Evolutionary conservation across 345 rosid genomes (phyloP), one percentile per base, ranked within the genome.

Genomic region (Euphorbia pulcherrima): DNA sequence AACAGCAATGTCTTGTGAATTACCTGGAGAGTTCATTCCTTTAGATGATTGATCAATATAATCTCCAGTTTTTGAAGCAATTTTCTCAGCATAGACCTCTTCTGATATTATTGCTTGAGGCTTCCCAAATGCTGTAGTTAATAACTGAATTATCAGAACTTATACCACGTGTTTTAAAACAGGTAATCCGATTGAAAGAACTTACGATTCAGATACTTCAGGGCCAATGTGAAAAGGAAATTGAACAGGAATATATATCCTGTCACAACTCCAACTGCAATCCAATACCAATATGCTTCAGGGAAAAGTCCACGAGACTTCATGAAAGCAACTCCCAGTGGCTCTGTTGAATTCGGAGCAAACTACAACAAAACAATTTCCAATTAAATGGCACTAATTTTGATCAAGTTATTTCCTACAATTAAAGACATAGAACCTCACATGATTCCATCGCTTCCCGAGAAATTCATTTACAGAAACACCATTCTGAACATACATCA

Each of bases 271-370:
- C 86, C 93, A 16, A 81, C 75, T 68, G 89, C 97, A 29, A 90
- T 83, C 98, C 98, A 92, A 73, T 92, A 92, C 96, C 97, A 90
- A 71, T 71, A 74, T 54, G 97, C 87, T 59, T 86, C 81, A 1
- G 92, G 79, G 68, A 88, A 87, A 69, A 90, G 40, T 29, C 92
- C 96, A 0, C 93, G 88, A 47, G 92, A 79, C 82, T 82, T 86
- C 74, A 92, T 56, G 77, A 88, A 46, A 37, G 18, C 9, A 68
- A 87, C 88, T 64, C 98, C 98, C 68, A 92, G 62, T 71, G 98
- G 65, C 50, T 87, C 86, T 14, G 77, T 81, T 33, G 90, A 83
- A 67, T 83, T 74, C 10, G 78, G 74, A 62, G 82, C 83, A 78
- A 78, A 64, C 97, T 92, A 67, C 51, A 68, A 75, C 33, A 73